Percentiles rank a stretch among this genome's conserved stretches.
Conservation (phyloP, 176 grass and related monocot species). For the Oryza rufipogon region DNA sequence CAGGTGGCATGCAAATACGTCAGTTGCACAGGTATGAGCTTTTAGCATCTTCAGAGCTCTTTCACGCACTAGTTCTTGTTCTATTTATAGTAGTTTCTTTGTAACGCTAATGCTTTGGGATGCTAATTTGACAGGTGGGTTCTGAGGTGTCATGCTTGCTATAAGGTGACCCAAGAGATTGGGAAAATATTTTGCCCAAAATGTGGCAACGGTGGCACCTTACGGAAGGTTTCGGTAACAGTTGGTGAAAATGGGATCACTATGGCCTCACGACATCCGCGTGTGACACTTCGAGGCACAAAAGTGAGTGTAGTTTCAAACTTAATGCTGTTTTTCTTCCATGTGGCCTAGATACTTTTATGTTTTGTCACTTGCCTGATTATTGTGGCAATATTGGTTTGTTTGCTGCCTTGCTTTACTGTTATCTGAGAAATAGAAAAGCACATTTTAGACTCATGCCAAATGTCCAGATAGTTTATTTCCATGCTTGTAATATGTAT, state of each 20-base stretch:
- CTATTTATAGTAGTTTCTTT: neutral
- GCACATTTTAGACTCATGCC: neutral
- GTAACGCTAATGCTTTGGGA: neutral
- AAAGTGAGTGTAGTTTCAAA: slow-evolving; percentile 58
- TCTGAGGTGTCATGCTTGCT: slow-evolving; percentile 98
- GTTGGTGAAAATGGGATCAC: slow-evolving; percentile 91
- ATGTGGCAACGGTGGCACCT: slow-evolving; percentile 95
- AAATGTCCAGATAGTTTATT: neutral
- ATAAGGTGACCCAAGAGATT: slow-evolving; percentile 94
- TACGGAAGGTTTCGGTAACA: slow-evolving; percentile 90
- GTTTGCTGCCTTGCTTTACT: neutral
- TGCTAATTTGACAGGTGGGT: slow-evolving; percentile 74
- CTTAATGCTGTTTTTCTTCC: slow-evolving; percentile 6
- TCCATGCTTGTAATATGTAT: neutral
- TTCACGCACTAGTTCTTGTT: neutral
- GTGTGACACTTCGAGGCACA: slow-evolving; percentile 87
- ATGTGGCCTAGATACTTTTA: neutral
- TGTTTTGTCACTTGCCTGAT: slow-evolving; percentile 5
- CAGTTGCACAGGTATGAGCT: slow-evolving; percentile 76
- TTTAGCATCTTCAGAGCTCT: neutral
- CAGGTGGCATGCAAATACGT: slow-evolving; percentile 94
- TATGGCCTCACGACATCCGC: slow-evolving; percentile 84
- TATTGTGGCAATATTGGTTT: slow-evolving; percentile 4
- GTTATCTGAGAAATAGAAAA: neutral
- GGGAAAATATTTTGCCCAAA: slow-evolving; percentile 98